Conservation (phyloP, 306 rosid species). For the Alnus rubra region DNA sequence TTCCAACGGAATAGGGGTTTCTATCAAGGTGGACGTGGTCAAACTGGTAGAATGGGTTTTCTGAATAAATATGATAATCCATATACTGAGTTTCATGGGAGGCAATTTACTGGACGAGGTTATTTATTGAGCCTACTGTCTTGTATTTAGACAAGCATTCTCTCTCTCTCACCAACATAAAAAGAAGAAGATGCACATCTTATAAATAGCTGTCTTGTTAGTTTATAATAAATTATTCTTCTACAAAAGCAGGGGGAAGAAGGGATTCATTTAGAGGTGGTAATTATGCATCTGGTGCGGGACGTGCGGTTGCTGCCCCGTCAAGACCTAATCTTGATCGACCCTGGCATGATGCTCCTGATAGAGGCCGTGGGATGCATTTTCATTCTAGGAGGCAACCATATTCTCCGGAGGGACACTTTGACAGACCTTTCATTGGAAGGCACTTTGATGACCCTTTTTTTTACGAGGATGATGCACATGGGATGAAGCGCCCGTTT, state of each 20-base stretch:
- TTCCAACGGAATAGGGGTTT: conserved; percentile 47
- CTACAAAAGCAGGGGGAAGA: conserved; percentile 53
- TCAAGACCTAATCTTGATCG: conserved; percentile 53
- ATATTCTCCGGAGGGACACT: conserved; percentile 52
- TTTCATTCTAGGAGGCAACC: conserved; percentile 53
- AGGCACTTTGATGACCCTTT: conserved; percentile 59
- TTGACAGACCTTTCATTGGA: conserved; percentile 49
- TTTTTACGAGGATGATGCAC: conserved; percentile 44
- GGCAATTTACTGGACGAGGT: conserved; percentile 59
- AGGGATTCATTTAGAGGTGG: conserved; percentile 48
- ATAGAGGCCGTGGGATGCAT: conserved; percentile 51
- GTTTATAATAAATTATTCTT: conserved; percentile 5
- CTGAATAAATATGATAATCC: conserved; percentile 36
- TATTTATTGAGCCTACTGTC: conserved; percentile 23
- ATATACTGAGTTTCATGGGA: conserved; percentile 49
- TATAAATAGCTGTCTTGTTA: background rate
- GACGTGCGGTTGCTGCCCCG: conserved; percentile 47
- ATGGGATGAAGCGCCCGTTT: conserved; percentile 67
- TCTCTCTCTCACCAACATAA: background rate
- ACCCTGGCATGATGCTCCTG: conserved; percentile 52
- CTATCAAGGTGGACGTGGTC: conserved; percentile 50
- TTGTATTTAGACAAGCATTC: background rate
- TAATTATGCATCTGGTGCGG: conserved; percentile 40
- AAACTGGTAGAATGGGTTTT: conserved; percentile 50
- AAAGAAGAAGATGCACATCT: background rate